Percentiles rank a stretch among this genome's conserved stretches.
These are phyloP conservation scores for Trichophyton simii DNA, from an alignment of 2,329 filamentous ascomycete genomes.

Conservation along the genomic window DNA sequence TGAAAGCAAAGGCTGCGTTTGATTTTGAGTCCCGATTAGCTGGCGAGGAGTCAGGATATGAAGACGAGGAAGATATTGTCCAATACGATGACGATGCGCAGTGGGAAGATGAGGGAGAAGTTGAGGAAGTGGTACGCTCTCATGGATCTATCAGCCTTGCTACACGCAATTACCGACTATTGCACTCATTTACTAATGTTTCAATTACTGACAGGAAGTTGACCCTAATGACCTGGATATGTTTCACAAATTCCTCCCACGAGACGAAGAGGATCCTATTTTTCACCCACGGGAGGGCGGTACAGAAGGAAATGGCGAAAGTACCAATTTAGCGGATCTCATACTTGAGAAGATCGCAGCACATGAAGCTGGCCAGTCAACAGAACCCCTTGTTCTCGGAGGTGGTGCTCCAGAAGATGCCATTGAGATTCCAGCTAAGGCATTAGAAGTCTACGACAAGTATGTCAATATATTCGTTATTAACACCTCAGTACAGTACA, in stretches of 20 bases:
- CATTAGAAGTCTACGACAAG: slow-evolving; percentile 89
- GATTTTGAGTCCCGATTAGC: slow-evolving; percentile 66
- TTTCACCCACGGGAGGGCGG: slow-evolving; percentile 45
- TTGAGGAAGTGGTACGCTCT: slow-evolving; percentile 33
- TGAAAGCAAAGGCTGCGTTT: slow-evolving; percentile 47
- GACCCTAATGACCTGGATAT: slow-evolving; percentile 79
- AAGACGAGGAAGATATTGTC: slow-evolving; percentile 32
- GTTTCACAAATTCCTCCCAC: slow-evolving; percentile 79
- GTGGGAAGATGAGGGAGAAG: slow-evolving; percentile 65
- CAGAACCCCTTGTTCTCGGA: slow-evolving; percentile 36
- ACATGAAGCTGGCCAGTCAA: slow-evolving; percentile 59
- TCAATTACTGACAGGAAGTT: slow-evolving; percentile 46
- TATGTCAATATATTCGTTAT: slow-evolving; percentile 26
- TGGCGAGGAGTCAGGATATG: slow-evolving; percentile 35
- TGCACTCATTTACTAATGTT: not conserved
- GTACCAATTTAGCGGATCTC: slow-evolving; percentile 77
- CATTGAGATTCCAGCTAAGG: slow-evolving; percentile 76
- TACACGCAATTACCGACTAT: not conserved
- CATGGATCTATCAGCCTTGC: not conserved
- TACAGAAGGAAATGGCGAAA: slow-evolving; percentile 36
- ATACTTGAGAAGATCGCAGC: slow-evolving; percentile 91
- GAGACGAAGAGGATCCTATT: slow-evolving; percentile 60
- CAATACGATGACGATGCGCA: slow-evolving; percentile 45
- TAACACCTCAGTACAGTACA: not conserved
- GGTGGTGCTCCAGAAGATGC: slow-evolving; percentile 60